Percentiles rank a stretch among this genome's conserved stretches.
Conservation (phyloP, 192 early-diverging fungal genomes). For the Podila verticillata region DNA sequence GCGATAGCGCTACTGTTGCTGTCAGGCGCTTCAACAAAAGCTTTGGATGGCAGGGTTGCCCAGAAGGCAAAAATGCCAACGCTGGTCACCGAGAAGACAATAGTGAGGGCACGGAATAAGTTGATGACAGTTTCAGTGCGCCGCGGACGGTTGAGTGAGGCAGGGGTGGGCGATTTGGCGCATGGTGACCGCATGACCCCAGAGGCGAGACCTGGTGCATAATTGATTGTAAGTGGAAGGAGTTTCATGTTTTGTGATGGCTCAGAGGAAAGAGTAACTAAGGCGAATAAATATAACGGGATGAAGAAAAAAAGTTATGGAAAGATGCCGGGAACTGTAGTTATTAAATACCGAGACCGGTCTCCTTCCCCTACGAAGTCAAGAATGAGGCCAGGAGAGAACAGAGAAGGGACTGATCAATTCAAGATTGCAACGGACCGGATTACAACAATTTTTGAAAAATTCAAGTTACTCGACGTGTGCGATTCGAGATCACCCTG, state of each 20-base stretch:
- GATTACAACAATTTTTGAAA: background rate
- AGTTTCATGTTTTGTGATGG: slow-evolving; percentile 21
- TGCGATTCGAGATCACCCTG: background rate
- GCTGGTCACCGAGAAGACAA: slow-evolving; percentile 27
- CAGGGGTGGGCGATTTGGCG: slow-evolving; percentile 41
- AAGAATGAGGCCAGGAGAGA: too few species aligned
- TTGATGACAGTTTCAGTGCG: slow-evolving; percentile 30
- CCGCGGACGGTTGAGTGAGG: slow-evolving; percentile 33
- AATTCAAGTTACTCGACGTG: background rate
- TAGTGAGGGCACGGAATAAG: slow-evolving; percentile 21
- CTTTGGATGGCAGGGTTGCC: background rate
- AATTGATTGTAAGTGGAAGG: slow-evolving; percentile 26
- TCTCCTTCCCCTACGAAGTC: too few species aligned
- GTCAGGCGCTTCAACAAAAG: background rate
- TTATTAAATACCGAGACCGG: too few species aligned
- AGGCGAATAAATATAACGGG: background rate
- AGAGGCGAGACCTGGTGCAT: background rate
- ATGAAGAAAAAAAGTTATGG: background rate
- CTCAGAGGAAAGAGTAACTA: background rate
- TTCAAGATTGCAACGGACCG: background rate
- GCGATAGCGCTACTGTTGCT: background rate
- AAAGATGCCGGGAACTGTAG: too few species aligned
- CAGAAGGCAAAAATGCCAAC: slow-evolving; percentile 21
- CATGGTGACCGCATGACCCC: slow-evolving; percentile 28
- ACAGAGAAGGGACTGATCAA: too few species aligned